These are phyloP conservation scores for Aspergillus hortae DNA, from an alignment of 2,329 filamentous ascomycete genomes.

Conservation along the genomic window DNA sequence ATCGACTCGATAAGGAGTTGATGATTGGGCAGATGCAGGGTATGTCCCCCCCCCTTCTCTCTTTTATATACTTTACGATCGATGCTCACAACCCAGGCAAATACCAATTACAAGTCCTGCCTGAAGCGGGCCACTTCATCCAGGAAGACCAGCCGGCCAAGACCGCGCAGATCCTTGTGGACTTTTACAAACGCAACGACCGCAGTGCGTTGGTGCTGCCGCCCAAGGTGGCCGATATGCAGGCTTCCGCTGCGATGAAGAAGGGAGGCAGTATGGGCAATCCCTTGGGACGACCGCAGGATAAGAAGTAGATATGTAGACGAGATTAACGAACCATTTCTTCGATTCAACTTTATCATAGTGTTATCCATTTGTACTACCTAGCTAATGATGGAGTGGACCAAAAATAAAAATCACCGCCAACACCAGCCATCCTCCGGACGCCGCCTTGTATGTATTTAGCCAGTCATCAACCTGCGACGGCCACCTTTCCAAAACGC, in stretches of 20 bases:
- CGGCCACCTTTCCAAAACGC: neutral
- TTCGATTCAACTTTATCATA: no score
- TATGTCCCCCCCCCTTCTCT: no score
- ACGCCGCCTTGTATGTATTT: constrained; percentile 1
- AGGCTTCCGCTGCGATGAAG: constrained; percentile 41
- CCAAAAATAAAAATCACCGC: neutral
- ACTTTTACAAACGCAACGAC: constrained; percentile 92
- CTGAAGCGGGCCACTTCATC: constrained; percentile 92
- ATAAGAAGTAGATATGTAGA: neutral
- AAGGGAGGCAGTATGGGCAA: constrained; percentile 22
- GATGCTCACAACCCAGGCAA: constrained; percentile 53
- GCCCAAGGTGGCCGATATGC: constrained; percentile 80
- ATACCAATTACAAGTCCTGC: constrained; percentile 91
- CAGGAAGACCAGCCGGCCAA: constrained; percentile 93
- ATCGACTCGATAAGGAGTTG: constrained; percentile 83
- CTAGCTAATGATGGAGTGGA: no score
- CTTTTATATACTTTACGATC: neutral
- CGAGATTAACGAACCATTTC: no score
- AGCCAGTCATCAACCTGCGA: neutral
- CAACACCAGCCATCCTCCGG: neutral
- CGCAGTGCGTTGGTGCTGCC: constrained; percentile 78
- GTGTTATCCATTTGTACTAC: no score
- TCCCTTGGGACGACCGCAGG: neutral
- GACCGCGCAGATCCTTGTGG: constrained; percentile 77
- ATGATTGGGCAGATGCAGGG: constrained; percentile 98